Conservation (phyloP, 805 yeast genomes). For the Sugiyamaella mastotermitis region DNA sequence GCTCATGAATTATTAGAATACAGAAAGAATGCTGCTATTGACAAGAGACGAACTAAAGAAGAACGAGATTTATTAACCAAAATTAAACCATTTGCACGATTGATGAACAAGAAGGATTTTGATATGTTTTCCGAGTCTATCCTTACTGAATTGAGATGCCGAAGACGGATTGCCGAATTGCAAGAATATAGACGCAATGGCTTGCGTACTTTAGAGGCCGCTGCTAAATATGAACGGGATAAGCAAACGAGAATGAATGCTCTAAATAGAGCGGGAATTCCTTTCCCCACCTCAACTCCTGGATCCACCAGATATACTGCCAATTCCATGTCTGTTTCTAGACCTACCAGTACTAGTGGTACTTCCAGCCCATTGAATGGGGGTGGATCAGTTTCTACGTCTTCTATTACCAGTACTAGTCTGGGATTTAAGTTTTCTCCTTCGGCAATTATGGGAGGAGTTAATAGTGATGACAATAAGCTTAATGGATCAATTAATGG, state of each 20-base stretch:
- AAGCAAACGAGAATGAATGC: constrained; percentile 61
- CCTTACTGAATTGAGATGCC: constrained; percentile 67
- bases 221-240: constrained; percentile 83
- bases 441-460: not conserved
- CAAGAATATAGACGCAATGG: constrained; percentile 95
- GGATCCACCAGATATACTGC: constrained; percentile 8
- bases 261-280: constrained; percentile 44
- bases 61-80: constrained; percentile 75
- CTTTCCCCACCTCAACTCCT: not conserved
- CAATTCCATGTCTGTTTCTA: constrained; percentile 8
- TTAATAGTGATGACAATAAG: not conserved
- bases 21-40: constrained; percentile 70
- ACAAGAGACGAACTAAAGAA: constrained; percentile 82
- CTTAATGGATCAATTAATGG: not conserved
- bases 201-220: constrained; percentile 74
- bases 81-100: constrained; percentile 72
- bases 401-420: not conserved
- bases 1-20: constrained; percentile 78
- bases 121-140: constrained; percentile 67
- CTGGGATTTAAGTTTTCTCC: constrained; percentile 9
- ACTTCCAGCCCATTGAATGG: not conserved
- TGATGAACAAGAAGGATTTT: constrained; percentile 78
- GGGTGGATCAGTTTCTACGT: too few species aligned
- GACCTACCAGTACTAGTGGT: too few species aligned
- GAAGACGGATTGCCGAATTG: constrained; percentile 78